Evolutionary conservation across 345 rosid genomes (phyloP).

Genomic region (Anacardium occidentale): DNA sequence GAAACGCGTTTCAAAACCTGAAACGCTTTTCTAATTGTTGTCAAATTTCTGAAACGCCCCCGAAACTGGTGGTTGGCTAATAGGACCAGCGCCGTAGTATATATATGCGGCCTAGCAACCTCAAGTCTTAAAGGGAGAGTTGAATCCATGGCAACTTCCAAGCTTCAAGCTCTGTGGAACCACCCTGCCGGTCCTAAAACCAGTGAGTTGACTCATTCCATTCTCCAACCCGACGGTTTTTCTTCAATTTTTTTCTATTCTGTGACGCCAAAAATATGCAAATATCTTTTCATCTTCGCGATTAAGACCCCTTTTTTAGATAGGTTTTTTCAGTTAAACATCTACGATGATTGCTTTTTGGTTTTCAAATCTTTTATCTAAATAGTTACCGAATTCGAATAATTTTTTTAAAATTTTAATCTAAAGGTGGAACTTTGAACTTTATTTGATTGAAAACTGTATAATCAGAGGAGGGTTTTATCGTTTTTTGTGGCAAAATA

Average conservation of each 20-base stretch:
- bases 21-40: no score
- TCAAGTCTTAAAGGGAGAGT: neutral
- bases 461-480: neutral
- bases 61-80: no score
- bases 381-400: neutral
- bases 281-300: neutral
- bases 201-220: slow-evolving; percentile 43
- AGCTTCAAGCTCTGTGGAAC: slow-evolving; percentile 88
- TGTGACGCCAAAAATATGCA: neutral
- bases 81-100: no score
- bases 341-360: neutral
- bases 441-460: neutral
- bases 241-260: neutral
- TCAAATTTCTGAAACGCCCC: no score
- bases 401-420: no score
- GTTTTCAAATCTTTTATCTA: neutral
- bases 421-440: neutral
- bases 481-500: neutral
- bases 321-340: neutral
- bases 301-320: neutral
- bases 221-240: neutral
- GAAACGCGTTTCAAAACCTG: no score
- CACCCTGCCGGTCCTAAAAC: slow-evolving; percentile 97
- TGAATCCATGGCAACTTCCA: slow-evolving; percentile 65
- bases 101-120: no score